Percentiles rank a stretch among this genome's conserved stretches.
phyloP scores from a whole-genome alignment of 2,329 filamentous ascomycete genomes.

The Blastomyces parvus region DNA sequence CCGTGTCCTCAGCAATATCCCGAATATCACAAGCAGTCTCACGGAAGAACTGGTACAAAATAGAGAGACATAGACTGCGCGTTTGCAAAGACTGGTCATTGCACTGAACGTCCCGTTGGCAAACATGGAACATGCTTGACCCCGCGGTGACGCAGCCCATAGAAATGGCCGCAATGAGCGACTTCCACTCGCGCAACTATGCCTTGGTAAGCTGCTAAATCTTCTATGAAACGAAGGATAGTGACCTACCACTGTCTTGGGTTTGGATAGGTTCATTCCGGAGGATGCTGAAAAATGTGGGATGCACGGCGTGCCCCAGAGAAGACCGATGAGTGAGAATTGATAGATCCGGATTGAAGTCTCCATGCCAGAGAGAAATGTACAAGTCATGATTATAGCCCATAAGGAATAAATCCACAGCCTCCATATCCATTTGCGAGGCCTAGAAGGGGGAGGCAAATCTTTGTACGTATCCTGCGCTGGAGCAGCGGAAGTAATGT shows the following conservation, averaged over 20 bases:
- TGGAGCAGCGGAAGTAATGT: not conserved
- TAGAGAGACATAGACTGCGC: conserved; percentile 11
- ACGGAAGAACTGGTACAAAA: conserved; percentile 14
- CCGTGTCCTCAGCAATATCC: conserved; percentile 12
- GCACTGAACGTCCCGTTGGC: conserved; percentile 2
- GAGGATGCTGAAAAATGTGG: conserved; percentile 2
- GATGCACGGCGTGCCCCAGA: conserved; percentile 6
- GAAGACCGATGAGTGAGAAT: conserved; percentile 4
- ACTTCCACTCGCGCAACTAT: conserved; percentile 5
- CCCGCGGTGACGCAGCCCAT: conserved; percentile 6
- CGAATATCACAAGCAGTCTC: conserved; percentile 12
- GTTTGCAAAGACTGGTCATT: conserved; percentile 6
- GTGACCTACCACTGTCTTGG: not conserved
- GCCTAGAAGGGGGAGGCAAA: not conserved
- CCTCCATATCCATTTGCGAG: not conserved
- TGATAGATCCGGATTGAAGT: conserved; percentile 5
- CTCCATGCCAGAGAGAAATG: not conserved
- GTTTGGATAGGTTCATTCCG: not conserved
- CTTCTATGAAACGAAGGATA: not conserved
- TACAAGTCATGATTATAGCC: not conserved
- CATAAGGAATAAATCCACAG: not conserved
- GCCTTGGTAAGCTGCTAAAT: not conserved
- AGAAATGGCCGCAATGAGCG: conserved; percentile 5
- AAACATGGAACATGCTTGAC: conserved; percentile 7
- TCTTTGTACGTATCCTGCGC: not conserved